Evolutionary conservation across 75 land plant species (phyloP), one percentile per base, ranked within the genome.

Genomic region (Isoetes taiwanensis): DNA sequence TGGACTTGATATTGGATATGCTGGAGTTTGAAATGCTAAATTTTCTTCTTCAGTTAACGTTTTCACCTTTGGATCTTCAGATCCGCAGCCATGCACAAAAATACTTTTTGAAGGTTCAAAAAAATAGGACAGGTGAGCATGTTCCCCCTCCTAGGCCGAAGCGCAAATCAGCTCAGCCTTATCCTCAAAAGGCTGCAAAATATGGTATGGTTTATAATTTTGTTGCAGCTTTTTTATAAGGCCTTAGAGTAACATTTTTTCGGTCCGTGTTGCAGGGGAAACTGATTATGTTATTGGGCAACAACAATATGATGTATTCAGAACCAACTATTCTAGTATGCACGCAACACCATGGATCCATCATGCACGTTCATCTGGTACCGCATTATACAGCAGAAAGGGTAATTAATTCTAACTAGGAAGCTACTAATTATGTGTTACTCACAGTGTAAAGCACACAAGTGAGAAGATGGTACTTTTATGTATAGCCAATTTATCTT

Each of bases 51-150:
- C n/a, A n/a, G n/a, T n/a, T n/a, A n/a, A n/a, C n/a, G n/a, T n/a
- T n/a, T n/a, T n/a, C n/a, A n/a, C n/a, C n/a, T n/a, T n/a, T n/a
- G n/a, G 27, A 19, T 43, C 16, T 52, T 66, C 72, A 89, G 96
- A 90, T 90, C 54, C 74, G 93, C 10, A 90, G 96, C 56, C 96
- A 90, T 70, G 96, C 96, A 11, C 96, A 90, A 64, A 90, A 90
- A 50, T 90, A 90, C 69, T 90, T 85, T 63, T 58, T 82, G 63
- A 90, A 90, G 67, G 96, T 90, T 17, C 91, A 90, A 57, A 90
- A 90, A 80, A 90, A 77, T 71, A 90, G 96, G 26, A 77, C 90
- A 58, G 58, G 72, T 55, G 96, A 83, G 55, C 96, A 85, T 71
- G 86, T 90, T 0, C 96, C 96, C 28, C 96, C 96, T 2, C 96